Evolutionary conservation across 1,284 basidiomycete species (phyloP), one percentile per base, ranked within the genome.

Genomic region (Ceratobasidium sp.): DNA sequence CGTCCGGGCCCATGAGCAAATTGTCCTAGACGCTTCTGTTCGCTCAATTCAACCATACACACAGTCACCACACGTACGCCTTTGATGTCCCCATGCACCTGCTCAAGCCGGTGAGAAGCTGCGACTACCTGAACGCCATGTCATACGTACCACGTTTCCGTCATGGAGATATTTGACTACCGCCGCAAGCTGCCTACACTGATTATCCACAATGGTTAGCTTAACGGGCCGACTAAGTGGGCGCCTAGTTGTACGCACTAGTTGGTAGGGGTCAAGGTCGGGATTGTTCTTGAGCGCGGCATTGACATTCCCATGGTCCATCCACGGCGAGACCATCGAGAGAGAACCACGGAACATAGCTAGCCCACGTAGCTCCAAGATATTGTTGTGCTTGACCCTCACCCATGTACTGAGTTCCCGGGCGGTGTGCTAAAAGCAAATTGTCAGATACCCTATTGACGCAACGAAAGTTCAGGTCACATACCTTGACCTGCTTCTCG

Each of bases 261-360:
- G 33, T 2, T 20, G 23, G 20, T 48, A 52, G 8, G 48, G 66
- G 7, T 52, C 18, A 14, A 33, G 7, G 8, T 35, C 35, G 14
- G 48, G 66, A 6, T 14, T 7, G 6, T n/a, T 18, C 4, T 30
- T 50, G 14, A 68, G 1, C 14, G 52, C 23, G 5, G 27, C 5
- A n/a, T 20, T 54, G 20, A 68, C 50, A n/a, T 27, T 54, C 1
- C 66, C 66, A 35, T 27, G 10, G 27, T 18, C 27, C 66, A 68
- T 68, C 66, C 66, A 68, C 16, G 66, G 66, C 27, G 66, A 68
- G 6, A 68, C 66, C 66, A 68, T 68, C 3, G 66, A 48, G 8
- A 68, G 12, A 8, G 12, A 23, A 23, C 44, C 33, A 5, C 23
- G 46, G 14, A 68, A 68, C 3, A 68, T 1, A 5, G 66, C 66